Conservation (phyloP, 129 eudicot genomes). For the Flaveria robusta region DNA sequence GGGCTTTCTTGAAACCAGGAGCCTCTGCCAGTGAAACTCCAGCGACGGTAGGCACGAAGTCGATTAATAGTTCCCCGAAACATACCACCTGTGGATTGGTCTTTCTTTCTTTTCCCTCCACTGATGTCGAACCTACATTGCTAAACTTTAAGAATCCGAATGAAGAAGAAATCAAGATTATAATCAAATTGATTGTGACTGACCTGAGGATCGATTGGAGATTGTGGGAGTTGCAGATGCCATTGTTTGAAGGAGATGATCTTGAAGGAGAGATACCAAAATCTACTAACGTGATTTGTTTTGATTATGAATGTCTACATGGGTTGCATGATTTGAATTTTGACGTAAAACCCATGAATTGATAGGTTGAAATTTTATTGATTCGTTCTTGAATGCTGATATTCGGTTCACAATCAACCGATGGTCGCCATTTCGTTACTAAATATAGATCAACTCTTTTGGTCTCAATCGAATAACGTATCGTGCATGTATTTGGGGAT, state of each 20-base stretch:
- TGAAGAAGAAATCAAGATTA: background rate
- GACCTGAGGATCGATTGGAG: conserved; percentile 18
- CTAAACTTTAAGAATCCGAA: background rate
- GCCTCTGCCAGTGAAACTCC: conserved; percentile 76
- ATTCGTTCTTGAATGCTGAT: background rate
- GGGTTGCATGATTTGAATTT: background rate
- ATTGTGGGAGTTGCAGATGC: conserved; percentile 9
- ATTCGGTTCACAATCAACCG: conserved; percentile 11
- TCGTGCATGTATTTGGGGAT: too few species aligned
- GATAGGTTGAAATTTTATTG: background rate
- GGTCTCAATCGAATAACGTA: background rate
- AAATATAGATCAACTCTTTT: conserved; percentile 13
- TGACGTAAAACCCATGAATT: background rate
- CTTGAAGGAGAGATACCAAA: background rate
- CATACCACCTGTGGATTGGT: conserved; percentile 38
- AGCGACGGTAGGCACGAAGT: conserved; percentile 58
- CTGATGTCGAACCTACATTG: conserved; percentile 7
- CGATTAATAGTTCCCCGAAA: conserved; percentile 66
- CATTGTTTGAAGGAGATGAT: conserved; percentile 10
- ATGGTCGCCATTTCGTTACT: conserved; percentile 19
- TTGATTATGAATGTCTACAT: background rate
- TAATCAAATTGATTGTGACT: background rate
- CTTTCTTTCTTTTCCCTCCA: conserved; percentile 27
- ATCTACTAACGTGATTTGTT: conserved; percentile 5
- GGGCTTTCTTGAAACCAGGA: conserved; percentile 60